Percentiles rank a stretch among this genome's conserved stretches.
Evolutionary conservation across 331 rosid genomes (phyloP).

Genomic region (Quercus tomentella): DNA sequence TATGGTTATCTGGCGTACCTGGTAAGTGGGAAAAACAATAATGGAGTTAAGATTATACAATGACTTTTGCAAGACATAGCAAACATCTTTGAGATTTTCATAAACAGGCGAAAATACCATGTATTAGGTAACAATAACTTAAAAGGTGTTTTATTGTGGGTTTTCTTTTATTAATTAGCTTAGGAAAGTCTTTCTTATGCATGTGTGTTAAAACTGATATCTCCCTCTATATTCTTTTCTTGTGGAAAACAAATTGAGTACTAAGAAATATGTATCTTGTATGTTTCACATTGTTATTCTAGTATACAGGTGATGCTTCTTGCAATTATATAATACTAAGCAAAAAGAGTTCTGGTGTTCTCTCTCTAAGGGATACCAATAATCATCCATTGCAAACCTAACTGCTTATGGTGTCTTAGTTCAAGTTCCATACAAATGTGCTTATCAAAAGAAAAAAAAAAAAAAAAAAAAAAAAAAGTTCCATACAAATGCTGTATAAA

Average conservation of each 20-base stretch:
- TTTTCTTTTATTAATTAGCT: background rate
- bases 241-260: background rate
- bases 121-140: background rate
- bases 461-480: background rate
- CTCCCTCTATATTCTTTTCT: background rate
- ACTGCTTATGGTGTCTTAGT: background rate
- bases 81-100: background rate
- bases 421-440: no score
- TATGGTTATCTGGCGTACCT: conserved; percentile 92
- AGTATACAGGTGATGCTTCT: background rate
- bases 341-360: background rate
- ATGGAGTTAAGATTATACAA: conserved; percentile 10
- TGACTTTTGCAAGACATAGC: background rate
- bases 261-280: background rate
- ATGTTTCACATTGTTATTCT: background rate
- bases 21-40: conserved; percentile 29
- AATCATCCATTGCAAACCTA: no score
- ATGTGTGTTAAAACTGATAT: background rate
- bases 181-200: background rate
- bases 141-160: background rate
- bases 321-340: background rate
- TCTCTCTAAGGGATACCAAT: background rate
- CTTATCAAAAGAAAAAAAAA: no score
- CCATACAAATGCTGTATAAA: background rate
- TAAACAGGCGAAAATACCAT: background rate